phyloP scores from a whole-genome alignment of 1,284 basidiomycete genomes.

The Cutaneotrichosporon sp. region DNA sequence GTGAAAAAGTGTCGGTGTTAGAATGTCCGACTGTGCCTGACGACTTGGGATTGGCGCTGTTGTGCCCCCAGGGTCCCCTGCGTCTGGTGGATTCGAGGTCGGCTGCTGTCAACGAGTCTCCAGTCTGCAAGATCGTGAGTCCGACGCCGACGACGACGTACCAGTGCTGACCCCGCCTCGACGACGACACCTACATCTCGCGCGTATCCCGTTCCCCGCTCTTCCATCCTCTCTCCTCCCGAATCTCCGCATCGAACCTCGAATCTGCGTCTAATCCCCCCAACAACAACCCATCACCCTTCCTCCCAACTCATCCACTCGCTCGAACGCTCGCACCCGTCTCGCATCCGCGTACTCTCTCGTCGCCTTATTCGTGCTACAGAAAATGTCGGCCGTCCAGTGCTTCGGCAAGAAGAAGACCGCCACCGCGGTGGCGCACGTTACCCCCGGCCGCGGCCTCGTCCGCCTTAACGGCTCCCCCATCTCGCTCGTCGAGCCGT shows the following conservation, averaged over 20 bases:
- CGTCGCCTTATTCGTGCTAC: constrained; percentile 14
- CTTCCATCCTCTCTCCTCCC: not conserved
- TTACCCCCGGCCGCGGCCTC: constrained; percentile 94
- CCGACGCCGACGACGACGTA: constrained; percentile 12
- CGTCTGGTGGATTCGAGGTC: constrained; percentile 8
- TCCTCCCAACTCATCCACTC: not conserved
- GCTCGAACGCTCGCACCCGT: not conserved
- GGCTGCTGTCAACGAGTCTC: constrained; percentile 12
- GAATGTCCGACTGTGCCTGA: constrained; percentile 1
- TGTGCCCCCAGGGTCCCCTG: not conserved
- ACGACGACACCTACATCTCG: constrained; percentile 1
- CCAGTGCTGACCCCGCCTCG: constrained; percentile 15
- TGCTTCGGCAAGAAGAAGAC: constrained; percentile 99
- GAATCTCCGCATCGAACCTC: not conserved
- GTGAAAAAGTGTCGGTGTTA: not conserved
- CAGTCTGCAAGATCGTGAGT: constrained; percentile 29
- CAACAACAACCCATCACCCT: not conserved
- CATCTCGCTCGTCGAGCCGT: constrained; percentile 87
- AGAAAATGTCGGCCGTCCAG: constrained; percentile 68
- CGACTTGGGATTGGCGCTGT: not conserved
- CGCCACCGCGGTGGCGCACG: constrained; percentile 93
- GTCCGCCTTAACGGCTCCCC: constrained; percentile 97
- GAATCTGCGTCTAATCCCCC: not conserved
- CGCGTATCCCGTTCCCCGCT: constrained; percentile 5
- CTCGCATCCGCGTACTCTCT: not conserved